Conservation (phyloP, 208 protist species). For the Leishmania turanica region DNA sequence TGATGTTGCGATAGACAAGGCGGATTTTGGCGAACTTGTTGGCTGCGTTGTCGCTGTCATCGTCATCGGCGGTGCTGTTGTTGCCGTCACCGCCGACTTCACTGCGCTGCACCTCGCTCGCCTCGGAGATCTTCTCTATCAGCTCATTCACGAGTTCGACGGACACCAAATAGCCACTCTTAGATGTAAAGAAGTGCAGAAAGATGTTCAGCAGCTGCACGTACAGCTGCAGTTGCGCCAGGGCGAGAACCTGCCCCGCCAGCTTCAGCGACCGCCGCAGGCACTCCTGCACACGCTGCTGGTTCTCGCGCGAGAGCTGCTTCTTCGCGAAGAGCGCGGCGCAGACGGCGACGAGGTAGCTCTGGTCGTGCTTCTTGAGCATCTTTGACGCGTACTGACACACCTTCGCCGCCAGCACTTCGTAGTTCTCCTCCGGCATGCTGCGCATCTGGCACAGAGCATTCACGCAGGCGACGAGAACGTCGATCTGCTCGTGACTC, state of each 20-base stretch:
- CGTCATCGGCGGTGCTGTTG: neutral
- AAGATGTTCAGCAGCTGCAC: slow-evolving; percentile 96
- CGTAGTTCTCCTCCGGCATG: slow-evolving; percentile 92
- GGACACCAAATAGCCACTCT: slow-evolving; percentile 62
- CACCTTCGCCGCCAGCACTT: slow-evolving; percentile 88
- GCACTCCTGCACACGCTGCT: slow-evolving; percentile 91
- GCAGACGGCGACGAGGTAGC: slow-evolving; percentile 72
- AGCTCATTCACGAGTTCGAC: slow-evolving; percentile 53
- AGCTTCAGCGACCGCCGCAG: slow-evolving; percentile 94
- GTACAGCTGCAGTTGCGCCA: slow-evolving; percentile 90
- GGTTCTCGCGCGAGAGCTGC: slow-evolving; percentile 54
- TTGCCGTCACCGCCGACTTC: neutral
- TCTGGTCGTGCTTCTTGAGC: slow-evolving; percentile 93
- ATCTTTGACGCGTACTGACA: slow-evolving; percentile 92
- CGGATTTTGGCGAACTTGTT: slow-evolving; percentile 37
- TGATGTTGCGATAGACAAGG: slow-evolving; percentile 70
- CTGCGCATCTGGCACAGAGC: slow-evolving; percentile 44
- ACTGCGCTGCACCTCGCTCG: slow-evolving; percentile 38
- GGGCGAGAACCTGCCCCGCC: slow-evolving; percentile 77
- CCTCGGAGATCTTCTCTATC: slow-evolving; percentile 59
- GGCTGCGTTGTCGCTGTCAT: slow-evolving; percentile 5
- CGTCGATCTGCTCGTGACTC: slow-evolving; percentile 77
- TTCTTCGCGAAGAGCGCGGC: slow-evolving; percentile 92
- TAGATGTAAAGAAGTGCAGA: slow-evolving; percentile 93
- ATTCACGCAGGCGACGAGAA: slow-evolving; percentile 81